Percentiles rank a stretch among this genome's conserved stretches.
phyloP scores from a whole-genome alignment of 306 rosid genomes.

The Rosa lucieae region DNA sequence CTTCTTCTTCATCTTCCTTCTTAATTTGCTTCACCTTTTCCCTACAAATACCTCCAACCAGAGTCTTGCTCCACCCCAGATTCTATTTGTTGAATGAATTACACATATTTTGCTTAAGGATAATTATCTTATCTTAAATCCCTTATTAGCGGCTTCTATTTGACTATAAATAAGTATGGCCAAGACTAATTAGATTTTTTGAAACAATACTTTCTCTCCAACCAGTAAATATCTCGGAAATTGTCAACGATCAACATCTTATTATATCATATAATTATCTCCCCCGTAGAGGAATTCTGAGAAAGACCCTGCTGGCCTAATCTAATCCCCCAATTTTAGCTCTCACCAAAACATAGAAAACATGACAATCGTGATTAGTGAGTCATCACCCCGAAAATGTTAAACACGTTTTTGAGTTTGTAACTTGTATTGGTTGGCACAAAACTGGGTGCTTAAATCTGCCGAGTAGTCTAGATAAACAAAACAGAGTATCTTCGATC shows the following conservation, averaged over 20 bases:
- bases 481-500: neutral
- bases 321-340: neutral
- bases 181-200: neutral
- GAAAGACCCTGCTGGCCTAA: neutral
- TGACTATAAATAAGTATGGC: neutral
- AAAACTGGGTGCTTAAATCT: neutral
- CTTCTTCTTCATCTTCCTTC: neutral
- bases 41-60: conserved; percentile 13
- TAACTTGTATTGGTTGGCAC: neutral
- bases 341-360: neutral
- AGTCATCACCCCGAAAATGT: neutral
- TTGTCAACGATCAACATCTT: neutral
- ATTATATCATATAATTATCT: neutral
- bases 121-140: conserved; percentile 23
- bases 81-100: conserved; percentile 10
- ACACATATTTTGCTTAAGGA: neutral
- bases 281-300: neutral
- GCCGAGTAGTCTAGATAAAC: neutral
- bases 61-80: conserved; percentile 9
- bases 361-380: neutral
- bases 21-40: conserved; percentile 23
- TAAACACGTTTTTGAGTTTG: neutral
- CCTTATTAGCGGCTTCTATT: conserved; percentile 1
- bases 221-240: neutral
- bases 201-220: neutral